Percentiles rank a stretch among this genome's conserved stretches.
phyloP scores from a whole-genome alignment of 139 green algal genomes.

The Chlorella ohadii region DNA sequence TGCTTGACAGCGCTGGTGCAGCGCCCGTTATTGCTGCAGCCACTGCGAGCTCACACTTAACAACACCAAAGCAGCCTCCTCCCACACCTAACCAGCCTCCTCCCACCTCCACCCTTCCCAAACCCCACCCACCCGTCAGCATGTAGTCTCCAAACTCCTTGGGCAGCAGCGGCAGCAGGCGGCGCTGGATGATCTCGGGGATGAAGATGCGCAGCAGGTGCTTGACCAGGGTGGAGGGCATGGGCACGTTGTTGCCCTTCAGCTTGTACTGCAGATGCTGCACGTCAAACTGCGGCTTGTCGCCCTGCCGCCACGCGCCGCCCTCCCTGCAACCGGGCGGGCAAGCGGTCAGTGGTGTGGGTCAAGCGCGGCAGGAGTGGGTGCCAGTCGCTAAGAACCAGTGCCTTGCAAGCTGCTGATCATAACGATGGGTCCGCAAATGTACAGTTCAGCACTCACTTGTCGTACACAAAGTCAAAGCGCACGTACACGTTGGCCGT shows the following conservation, averaged over 20 bases:
- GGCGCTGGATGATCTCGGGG: constrained; percentile 51
- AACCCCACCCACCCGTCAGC: constrained; percentile 24
- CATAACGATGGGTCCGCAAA: no score
- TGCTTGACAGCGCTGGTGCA: no score
- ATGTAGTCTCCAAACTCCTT: constrained; percentile 70
- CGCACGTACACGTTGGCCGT: constrained; percentile 53
- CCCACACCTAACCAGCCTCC: constrained; percentile 20
- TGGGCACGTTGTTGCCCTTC: constrained; percentile 62
- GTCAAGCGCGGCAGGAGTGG: no score
- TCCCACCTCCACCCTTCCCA: not conserved
- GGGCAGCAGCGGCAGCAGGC: constrained; percentile 58
- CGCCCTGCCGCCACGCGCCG: constrained; percentile 32
- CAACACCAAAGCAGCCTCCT: no score
- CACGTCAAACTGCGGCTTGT: constrained; percentile 62
- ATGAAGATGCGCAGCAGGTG: constrained; percentile 64
- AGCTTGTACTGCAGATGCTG: constrained; percentile 54
- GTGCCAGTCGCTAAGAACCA: no score
- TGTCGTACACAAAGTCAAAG: constrained; percentile 61
- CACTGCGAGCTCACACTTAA: no score
- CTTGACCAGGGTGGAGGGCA: constrained; percentile 68
- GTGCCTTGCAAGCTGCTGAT: no score
- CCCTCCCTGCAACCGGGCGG: constrained; percentile 14
- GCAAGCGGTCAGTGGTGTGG: not conserved
- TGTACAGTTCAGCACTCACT: not conserved
- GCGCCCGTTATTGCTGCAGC: no score